phyloP scores from a whole-genome alignment of 345 rosid species.

The Eucalyptus leucophloia region DNA sequence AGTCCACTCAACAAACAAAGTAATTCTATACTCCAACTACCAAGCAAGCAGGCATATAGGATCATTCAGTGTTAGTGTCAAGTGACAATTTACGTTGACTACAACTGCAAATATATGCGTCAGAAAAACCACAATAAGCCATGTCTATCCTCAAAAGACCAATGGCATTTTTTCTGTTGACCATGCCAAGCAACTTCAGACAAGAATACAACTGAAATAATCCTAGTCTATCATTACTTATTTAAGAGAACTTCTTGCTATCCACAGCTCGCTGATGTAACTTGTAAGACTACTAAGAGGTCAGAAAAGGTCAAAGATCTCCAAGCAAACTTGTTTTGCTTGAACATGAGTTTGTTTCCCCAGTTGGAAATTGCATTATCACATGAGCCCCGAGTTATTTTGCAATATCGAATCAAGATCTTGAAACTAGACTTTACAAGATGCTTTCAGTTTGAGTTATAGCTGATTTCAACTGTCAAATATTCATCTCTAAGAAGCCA shows the following conservation, averaged over 20 bases:
- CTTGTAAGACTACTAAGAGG: not conserved
- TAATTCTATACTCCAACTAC: not conserved
- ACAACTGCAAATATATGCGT: not conserved
- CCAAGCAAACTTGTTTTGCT: not conserved
- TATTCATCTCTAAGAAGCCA: not conserved
- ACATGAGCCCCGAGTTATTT: not conserved
- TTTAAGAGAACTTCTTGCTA: not conserved
- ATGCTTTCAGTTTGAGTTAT: not conserved
- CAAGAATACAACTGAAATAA: not conserved
- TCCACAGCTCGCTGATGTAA: not conserved
- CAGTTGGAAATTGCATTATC: not conserved
- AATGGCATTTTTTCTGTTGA: not conserved
- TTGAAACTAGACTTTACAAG: not conserved
- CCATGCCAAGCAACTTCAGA: not conserved
- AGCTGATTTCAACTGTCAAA: not conserved
- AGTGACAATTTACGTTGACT: not conserved
- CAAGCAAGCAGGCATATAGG: not conserved
- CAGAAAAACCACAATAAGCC: not conserved
- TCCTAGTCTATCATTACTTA: not conserved
- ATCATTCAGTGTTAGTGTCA: not conserved
- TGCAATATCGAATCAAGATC: not conserved
- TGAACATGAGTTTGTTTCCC: not conserved
- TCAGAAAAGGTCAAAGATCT: not conserved
- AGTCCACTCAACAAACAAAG: not conserved
- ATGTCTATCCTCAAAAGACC: not conserved